phyloP scores from a whole-genome alignment of 805 yeast genomes.

The Candida orba region DNA sequence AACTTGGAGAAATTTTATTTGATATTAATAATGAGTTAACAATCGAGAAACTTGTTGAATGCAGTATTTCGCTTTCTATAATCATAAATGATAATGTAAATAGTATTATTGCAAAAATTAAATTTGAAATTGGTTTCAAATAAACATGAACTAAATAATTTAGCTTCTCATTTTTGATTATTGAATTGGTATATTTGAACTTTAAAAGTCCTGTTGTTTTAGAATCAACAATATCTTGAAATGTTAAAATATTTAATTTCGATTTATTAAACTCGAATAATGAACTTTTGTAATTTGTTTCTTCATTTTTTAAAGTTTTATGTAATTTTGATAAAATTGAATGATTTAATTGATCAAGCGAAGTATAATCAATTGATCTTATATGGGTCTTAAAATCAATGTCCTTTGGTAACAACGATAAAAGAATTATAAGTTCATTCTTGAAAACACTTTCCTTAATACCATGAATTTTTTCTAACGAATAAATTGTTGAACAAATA shows the following conservation, averaged over 20 bases:
- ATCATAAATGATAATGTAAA: constrained; percentile 42
- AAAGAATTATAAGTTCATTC: constrained; percentile 10
- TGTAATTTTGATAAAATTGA: constrained; percentile 45
- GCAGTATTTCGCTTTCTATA: constrained; percentile 69
- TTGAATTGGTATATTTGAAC: constrained; percentile 23
- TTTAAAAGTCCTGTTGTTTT: constrained; percentile 24
- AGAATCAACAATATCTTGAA: constrained; percentile 54
- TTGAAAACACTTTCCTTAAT: constrained; percentile 16
- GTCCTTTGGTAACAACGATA: constrained; percentile 11
- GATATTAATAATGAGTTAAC: constrained; percentile 41
- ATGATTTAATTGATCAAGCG: constrained; percentile 24
- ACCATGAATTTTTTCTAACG: constrained; percentile 30
- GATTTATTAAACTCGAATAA: constrained; percentile 47
- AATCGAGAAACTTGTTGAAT: constrained; percentile 58
- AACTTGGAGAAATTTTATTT: constrained; percentile 22
- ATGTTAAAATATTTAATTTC: constrained; percentile 37
- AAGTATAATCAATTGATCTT: constrained; percentile 18
- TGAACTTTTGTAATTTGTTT: constrained; percentile 45
- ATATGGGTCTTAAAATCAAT: constrained; percentile 20
- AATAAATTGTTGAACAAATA: constrained; percentile 48
- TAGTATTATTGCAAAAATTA: constrained; percentile 37
- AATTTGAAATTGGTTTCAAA: constrained; percentile 38
- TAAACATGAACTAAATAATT: constrained; percentile 36
- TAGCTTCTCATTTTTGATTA: constrained; percentile 32
- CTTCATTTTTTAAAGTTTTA: constrained; percentile 42